Evolutionary conservation across 345 rosid genomes (phyloP), one percentile per base, ranked within the genome.

Genomic region (Theobroma cacao): DNA sequence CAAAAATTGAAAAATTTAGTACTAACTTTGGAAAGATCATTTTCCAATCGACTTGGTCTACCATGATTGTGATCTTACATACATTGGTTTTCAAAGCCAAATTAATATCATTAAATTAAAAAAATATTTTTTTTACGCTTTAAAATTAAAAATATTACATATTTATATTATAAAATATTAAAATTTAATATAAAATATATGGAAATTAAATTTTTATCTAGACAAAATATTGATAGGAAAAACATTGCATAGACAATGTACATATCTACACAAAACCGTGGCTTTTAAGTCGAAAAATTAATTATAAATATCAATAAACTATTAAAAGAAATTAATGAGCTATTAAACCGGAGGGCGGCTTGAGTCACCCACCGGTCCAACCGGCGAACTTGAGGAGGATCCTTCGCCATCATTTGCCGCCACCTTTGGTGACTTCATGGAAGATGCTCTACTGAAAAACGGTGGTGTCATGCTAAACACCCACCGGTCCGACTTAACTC

Each of bases 401-500:
- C 79, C 86, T 24, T 69, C 83, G 2, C 69, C 82, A 2, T 67
- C 75, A 10, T 73, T 74, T 0, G 90, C 83, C 2, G 84, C 83
- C 18, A 86, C 87, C 72, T 53, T 91, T 0, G 90, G 89, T 5
- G 92, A 87, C 77, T 41, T 67, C 0, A 89, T 14, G 14, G 96
- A 87, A 0, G 86, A 82, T n/a, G 90, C 84, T 72, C 91, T 84
- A 0, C 65, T 34, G 5, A 90, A 76, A 68, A 90, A 79, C 1
- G 87, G 78, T 1, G 88, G 83, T 0, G 81, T 70, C 45, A 14
- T 40, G 28, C 68, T 81, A 13, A 87, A 84, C 33, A 65, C 68
- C 91, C 89, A 86, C 79, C 90, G 80, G 67, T 83, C 93, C 12
- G 92, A 85, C 33, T 75, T 87, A 9, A 79, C 76, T 64, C 53